Evolutionary conservation across 139 green algal species (phyloP), one percentile per base, ranked within the genome.

Genomic region (Diplosphaera chodatii): DNA sequence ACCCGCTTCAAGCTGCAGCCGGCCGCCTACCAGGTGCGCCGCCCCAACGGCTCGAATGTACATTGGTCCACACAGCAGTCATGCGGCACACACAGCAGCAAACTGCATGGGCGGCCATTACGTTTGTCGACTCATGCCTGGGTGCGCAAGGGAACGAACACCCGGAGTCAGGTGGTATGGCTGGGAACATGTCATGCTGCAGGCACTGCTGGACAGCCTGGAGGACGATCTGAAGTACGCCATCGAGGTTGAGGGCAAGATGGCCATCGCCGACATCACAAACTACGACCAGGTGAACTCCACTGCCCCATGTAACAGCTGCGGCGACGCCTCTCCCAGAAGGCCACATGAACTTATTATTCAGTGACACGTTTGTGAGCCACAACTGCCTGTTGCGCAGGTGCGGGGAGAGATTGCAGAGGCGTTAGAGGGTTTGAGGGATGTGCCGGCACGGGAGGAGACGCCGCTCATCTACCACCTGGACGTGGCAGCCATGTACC

Each of bases 401-500:
- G 79, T 89, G 25, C 66, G 78, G 32, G 80, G 69, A 3, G 80
- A 77, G 32, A 94, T 94, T 63, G 56, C 31, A 2, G 72, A 40
- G 1, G 75, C 81, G 81, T 84, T 98, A 75, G 82, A 91, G 81
- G 72, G 37, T 5, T 79, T 98, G 64, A 68, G 89, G 4, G 94
- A 97, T 70, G 72, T 70, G 8, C 94, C 94, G 32, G 85, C 87
- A 55, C 80, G 91, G 23, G 87, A 96, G 68, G 94, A 97, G 78
- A 67, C 69, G 20, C 94, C 94, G 0, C 77, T 98, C 40, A 97
- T 99, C 72, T 99, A 99, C 78, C 94, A 99, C 76, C 85, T 99
- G 68, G 94, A 99, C 76, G 94, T 99, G 37, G 93, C 94, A 0
- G 94, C 94, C 67, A 99, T 99, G 94, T 99, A 99, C 84, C 94